Conservation (phyloP, 176 grass and related monocot species). For the Aegilops speltoides region DNA sequence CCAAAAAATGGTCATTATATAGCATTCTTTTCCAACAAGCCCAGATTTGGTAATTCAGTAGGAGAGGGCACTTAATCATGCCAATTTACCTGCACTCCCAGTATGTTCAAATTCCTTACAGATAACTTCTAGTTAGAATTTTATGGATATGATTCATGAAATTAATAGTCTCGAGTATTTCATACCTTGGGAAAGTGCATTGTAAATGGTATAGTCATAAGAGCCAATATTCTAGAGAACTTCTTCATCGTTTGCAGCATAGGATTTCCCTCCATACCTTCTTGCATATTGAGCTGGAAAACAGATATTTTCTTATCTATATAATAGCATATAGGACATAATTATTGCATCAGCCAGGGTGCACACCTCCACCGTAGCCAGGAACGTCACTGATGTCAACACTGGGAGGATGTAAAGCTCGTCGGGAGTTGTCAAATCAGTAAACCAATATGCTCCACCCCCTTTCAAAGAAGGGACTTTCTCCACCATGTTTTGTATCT, state of each 20-base stretch:
- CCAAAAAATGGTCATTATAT: background rate
- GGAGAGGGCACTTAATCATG: background rate
- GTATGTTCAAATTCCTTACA: background rate
- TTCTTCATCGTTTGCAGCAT: slow-evolving; percentile 72
- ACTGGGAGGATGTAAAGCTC: slow-evolving; percentile 63
- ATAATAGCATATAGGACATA: background rate
- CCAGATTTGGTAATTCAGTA: background rate
- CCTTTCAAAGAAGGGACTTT: slow-evolving; percentile 93
- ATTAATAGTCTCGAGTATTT: slow-evolving; percentile 2
- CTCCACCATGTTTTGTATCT: slow-evolving; percentile 98
- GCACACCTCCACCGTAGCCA: slow-evolving; percentile 78
- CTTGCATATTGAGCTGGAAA: slow-evolving; percentile 93
- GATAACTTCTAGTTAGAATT: background rate
- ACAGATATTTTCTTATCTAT: background rate
- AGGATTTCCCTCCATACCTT: slow-evolving; percentile 92
- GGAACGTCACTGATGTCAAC: slow-evolving; percentile 70
- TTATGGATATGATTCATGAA: slow-evolving; percentile 7
- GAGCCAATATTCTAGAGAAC: slow-evolving; percentile 62
- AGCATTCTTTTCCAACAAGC: background rate
- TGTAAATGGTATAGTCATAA: slow-evolving; percentile 68
- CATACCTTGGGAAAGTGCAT: slow-evolving; percentile 86
- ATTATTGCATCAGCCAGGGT: background rate
- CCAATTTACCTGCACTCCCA: background rate
- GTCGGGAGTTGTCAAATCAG: slow-evolving; percentile 92
- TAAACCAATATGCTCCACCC: slow-evolving; percentile 95